Evolutionary conservation across 2,329 filamentous ascomycete genomes (phyloP).

Genomic region (Xylaria sp.): DNA sequence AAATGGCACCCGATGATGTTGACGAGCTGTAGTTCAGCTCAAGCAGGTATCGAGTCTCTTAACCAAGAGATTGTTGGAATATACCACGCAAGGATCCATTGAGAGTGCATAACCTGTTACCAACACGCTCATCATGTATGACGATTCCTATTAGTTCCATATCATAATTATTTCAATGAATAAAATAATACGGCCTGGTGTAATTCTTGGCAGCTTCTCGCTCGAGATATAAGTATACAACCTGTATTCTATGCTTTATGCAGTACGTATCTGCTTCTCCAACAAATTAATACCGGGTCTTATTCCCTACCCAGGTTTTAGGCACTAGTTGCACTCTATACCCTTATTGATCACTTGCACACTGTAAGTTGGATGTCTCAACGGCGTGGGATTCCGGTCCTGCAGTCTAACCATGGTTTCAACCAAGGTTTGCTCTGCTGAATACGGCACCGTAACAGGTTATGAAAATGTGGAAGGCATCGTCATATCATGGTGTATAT

Average conservation of each 20-base stretch:
- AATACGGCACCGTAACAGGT: background rate
- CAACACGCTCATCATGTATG: background rate
- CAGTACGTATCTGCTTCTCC: background rate
- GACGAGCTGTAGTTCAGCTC: constrained; percentile 40
- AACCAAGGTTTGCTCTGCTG: background rate
- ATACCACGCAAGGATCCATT: background rate
- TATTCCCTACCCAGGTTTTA: background rate
- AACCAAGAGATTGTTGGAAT: background rate
- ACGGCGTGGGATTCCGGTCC: background rate
- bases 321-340: background rate
- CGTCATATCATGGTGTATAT: background rate
- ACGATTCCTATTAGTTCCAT: background rate
- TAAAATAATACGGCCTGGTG: background rate
- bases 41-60: constrained; percentile 5
- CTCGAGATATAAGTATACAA: constrained; percentile 1
- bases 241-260: background rate
- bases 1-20: constrained; percentile 10
- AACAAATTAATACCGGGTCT: background rate
- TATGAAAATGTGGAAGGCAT: background rate
- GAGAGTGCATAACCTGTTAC: background rate
- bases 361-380: background rate
- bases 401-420: background rate
- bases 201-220: background rate
- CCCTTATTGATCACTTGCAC: background rate
- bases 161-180: background rate